A percentile compares a stretch with the other conserved stretches of the same genome.
These are phyloP conservation scores for Ophiostoma sp. DNA, from an alignment of 2,329 filamentous ascomycete species.

Conservation along the genomic window DNA sequence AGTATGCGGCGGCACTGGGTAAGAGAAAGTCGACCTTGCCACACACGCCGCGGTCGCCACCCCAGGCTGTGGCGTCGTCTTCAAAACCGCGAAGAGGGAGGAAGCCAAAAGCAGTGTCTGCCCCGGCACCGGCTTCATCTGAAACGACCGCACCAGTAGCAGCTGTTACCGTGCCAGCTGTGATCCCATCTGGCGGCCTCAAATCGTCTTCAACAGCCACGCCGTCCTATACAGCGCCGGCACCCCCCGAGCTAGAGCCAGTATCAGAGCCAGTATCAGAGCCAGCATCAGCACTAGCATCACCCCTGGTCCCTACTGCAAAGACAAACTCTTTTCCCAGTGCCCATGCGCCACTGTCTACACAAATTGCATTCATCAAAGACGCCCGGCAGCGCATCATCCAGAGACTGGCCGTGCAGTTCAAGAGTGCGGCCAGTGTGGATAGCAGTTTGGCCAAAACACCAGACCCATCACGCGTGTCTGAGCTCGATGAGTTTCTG, in stretches of 20 bases:
- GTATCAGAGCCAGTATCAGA: background rate
- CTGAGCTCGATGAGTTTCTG: background rate
- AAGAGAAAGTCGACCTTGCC: background rate
- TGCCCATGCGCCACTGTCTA: background rate
- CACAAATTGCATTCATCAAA: background rate
- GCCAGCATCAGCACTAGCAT: background rate
- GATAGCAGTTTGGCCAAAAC: background rate
- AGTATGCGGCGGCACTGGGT: background rate
- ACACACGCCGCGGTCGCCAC: background rate
- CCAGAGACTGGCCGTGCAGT: slow-evolving; percentile 1
- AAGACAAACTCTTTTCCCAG: background rate
- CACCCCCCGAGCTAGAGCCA: background rate
- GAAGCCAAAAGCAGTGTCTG: background rate
- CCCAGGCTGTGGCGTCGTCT: no score
- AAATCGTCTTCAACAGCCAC: background rate
- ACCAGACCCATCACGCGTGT: background rate
- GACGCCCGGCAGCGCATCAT: background rate
- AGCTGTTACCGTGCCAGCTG: background rate
- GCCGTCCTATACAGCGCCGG: background rate
- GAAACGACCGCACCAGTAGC: no score
- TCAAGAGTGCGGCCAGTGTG: background rate
- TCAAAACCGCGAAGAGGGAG: background rate
- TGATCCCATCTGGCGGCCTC: background rate
- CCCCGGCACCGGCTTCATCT: no score
- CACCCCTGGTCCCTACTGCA: background rate